Evolutionary conservation across 768 basidiomycete genomes (phyloP).

Genomic region (Amanita molliuscula): DNA sequence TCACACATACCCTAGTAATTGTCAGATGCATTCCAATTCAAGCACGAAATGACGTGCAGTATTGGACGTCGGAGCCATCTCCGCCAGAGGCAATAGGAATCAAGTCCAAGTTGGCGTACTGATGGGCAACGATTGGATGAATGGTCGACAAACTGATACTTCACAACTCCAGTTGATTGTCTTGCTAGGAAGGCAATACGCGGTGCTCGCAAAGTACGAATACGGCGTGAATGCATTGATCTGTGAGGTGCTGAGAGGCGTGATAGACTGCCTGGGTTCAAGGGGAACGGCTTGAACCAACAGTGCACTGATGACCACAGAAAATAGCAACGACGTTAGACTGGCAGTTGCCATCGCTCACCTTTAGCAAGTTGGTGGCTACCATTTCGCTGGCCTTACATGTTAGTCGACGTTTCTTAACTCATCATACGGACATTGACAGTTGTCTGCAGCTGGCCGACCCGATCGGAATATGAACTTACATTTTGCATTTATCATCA

Average conservation of each 20-base stretch:
- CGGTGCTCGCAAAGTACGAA: constrained; percentile 38
- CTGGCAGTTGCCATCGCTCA: background rate
- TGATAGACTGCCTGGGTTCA: constrained; percentile 16
- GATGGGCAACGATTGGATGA: background rate
- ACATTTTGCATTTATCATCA: too few relatives aligned
- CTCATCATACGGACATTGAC: too few relatives aligned
- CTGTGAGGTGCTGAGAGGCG: constrained; percentile 25
- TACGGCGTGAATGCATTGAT: constrained; percentile 35
- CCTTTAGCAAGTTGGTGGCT: background rate
- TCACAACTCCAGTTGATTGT: constrained; percentile 38
- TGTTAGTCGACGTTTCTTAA: too few relatives aligned
- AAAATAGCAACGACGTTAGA: background rate
- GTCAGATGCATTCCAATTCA: background rate
- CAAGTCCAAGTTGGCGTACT: constrained; percentile 32
- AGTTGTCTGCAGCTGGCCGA: too few relatives aligned
- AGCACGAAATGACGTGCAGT: constrained; percentile 18
- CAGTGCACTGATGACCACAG: background rate
- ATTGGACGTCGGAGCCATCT: constrained; percentile 26
- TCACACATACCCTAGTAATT: constrained; percentile 15
- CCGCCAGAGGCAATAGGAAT: constrained; percentile 35
- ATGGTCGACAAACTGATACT: background rate
- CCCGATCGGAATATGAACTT: too few relatives aligned
- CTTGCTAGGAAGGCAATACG: constrained; percentile 33
- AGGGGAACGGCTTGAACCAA: background rate
- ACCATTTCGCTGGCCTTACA: too few relatives aligned